These are phyloP conservation scores for Colletotrichum sublineola DNA, from an alignment of 2,329 filamentous ascomycete species.

Conservation along the genomic window DNA sequence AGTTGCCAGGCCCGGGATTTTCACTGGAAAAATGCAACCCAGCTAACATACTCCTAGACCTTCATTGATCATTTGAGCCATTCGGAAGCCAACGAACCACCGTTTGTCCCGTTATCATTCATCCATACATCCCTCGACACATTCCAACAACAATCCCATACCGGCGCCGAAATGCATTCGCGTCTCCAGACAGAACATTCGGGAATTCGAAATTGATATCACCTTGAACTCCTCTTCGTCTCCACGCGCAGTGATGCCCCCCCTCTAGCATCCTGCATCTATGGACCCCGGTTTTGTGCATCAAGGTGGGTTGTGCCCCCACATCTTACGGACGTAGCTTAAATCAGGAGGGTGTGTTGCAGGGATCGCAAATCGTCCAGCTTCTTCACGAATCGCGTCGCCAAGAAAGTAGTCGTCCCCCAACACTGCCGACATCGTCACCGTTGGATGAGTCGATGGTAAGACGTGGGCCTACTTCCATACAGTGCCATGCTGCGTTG, in stretches of 20 bases:
- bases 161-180: background rate
- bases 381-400: background rate
- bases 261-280: conserved; percentile 3
- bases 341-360: conserved; percentile 13
- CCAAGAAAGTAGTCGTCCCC: background rate
- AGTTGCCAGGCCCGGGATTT: too few species aligned
- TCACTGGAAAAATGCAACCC: background rate
- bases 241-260: background rate
- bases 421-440: background rate
- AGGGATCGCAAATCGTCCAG: conserved; percentile 14
- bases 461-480: background rate
- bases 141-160: background rate
- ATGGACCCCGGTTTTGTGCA: conserved; percentile 13
- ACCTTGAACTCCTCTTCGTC: background rate
- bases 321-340: conserved; percentile 31
- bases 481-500: background rate
- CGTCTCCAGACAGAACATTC: too few species aligned
- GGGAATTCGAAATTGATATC: background rate
- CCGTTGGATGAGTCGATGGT: background rate
- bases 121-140: background rate
- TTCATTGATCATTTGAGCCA: conserved; percentile 6
- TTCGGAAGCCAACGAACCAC: background rate
- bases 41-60: background rate
- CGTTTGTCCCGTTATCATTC: background rate
- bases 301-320: conserved; percentile 2